Base-by-base conservation (phyloP, 768 basidiomycete genomes). In the Serendipita vermifera region DNA sequence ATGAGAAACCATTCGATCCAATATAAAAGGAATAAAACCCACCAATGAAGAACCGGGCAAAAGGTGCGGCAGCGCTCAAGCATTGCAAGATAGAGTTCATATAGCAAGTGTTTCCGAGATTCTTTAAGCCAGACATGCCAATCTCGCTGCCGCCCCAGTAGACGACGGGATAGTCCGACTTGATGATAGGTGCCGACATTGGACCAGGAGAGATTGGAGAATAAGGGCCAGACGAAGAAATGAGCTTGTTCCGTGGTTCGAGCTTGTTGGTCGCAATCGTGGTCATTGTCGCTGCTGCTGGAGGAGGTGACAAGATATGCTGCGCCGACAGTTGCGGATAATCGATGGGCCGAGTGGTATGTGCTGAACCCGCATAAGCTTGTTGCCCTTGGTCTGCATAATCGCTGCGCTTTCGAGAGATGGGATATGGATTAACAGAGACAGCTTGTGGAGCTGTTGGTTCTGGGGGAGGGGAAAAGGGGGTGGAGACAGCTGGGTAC, bases 1-100 rank as follows among this genome's bases (percentile, higher is more conserved):
- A 41, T 38, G 27, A n/a, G 26, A 3, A 24, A 48, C 32, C 9
- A 55, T 36, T 14, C 29, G 53, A 29, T 14, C 15, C 15, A 1
- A 27, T 14, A 26, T 3, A 24, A 22, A 4, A 36, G 13, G 11
- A 2, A 31, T 3, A 15, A 46, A 53, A 20, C 79, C 33, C 65
- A 92, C 91, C 85, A 3, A 82, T 83, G 64, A 99, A 98, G 72
- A 93, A 97, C 55, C 82, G 77, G 29, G 92, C 80, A 68, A 99
- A 94, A 0, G 94, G 94, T 5, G 87, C 80, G 0, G 94, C 96
- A 0, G 93, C 93, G 65, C 84, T 91, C 65, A 99, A 72, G 67
- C 96, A 99, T 69, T 99, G 96, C 14, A 99, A 80, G 4, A 91
- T 92, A 29, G 96, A 88, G 67, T 98, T 98, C 91, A 98, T 98